Conservation (phyloP, 2,329 filamentous ascomycete species). For the Talaromyces sp. region DNA sequence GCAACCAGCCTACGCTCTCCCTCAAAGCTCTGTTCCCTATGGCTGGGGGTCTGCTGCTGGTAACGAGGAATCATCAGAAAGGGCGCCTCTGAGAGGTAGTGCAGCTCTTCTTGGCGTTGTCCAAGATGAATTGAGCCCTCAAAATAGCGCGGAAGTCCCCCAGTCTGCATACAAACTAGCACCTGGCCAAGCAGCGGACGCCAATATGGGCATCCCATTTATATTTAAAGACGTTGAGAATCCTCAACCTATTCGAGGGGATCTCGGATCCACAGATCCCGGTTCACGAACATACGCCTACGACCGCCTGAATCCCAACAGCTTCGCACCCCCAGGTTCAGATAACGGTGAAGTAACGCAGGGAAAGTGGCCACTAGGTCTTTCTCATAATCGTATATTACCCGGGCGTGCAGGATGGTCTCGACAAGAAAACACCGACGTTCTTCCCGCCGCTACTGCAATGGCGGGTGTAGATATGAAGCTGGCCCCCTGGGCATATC, state of each 20-base stretch:
- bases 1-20: not conserved
- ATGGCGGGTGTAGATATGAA: slow-evolving; percentile 12
- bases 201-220: slow-evolving; percentile 5
- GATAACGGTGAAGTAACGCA: slow-evolving; percentile 5
- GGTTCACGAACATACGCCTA: slow-evolving; percentile 7
- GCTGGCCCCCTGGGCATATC: slow-evolving; percentile 4
- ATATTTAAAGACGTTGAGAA: not conserved
- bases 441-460: slow-evolving; percentile 3
- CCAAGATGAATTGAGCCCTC: not conserved
- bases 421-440: slow-evolving; percentile 4
- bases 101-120: slow-evolving; percentile 2
- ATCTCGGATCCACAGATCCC: slow-evolving; percentile 6
- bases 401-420: slow-evolving; percentile 8
- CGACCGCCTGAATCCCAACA: slow-evolving; percentile 8
- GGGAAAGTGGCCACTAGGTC: slow-evolving; percentile 9
- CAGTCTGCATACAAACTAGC: not conserved
- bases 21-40: not conserved
- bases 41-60: not conserved
- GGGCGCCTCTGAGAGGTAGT: not conserved
- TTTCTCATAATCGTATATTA: slow-evolving; percentile 9
- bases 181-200: slow-evolving; percentile 1
- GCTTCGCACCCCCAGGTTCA: slow-evolving; percentile 8
- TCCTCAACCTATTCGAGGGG: slow-evolving; percentile 9
- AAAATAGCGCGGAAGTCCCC: not conserved
- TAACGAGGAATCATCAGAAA: slow-evolving; percentile 1